phyloP scores from a whole-genome alignment of 2,329 filamentous ascomycete genomes.

The Venturia effusa region DNA sequence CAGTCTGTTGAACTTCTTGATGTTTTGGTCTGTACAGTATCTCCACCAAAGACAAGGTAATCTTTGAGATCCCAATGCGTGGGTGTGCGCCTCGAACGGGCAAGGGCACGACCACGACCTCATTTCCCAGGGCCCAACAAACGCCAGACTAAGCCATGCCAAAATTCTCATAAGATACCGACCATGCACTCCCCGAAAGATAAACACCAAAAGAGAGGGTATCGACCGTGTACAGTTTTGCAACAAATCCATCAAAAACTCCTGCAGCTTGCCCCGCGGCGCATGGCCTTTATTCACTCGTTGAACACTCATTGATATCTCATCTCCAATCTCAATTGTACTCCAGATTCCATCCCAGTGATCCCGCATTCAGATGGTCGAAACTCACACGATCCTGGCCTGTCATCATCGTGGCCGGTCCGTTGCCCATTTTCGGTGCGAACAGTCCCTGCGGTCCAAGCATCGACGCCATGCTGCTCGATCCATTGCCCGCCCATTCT shows the following conservation, averaged over 20 bases:
- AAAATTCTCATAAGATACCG: not conserved
- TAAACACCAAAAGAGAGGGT: not conserved
- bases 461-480: not conserved
- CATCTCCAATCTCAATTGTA: conserved; percentile 3
- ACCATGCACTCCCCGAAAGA: not conserved
- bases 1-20: too few species aligned
- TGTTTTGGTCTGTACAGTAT: too few species aligned
- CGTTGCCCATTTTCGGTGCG: not conserved
- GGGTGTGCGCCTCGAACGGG: too few species aligned
- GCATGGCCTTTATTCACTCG: not conserved
- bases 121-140: not conserved
- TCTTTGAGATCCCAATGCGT: too few species aligned
- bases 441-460: not conserved
- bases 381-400: not conserved
- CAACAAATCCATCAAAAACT: not conserved
- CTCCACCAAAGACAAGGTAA: too few species aligned
- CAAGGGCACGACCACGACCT: not conserved
- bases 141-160: not conserved
- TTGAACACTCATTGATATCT: not conserved
- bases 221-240: not conserved
- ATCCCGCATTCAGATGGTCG: conserved; percentile 8
- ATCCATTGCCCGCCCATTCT: conserved; percentile 27
- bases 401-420: not conserved
- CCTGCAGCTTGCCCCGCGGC: not conserved
- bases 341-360: conserved; percentile 9